A percentile compares a stretch with the other conserved stretches of the same genome.
These are phyloP conservation scores for Picochlorum sp. DNA, from an alignment of 139 green algal genomes.

Conservation along the genomic window DNA sequence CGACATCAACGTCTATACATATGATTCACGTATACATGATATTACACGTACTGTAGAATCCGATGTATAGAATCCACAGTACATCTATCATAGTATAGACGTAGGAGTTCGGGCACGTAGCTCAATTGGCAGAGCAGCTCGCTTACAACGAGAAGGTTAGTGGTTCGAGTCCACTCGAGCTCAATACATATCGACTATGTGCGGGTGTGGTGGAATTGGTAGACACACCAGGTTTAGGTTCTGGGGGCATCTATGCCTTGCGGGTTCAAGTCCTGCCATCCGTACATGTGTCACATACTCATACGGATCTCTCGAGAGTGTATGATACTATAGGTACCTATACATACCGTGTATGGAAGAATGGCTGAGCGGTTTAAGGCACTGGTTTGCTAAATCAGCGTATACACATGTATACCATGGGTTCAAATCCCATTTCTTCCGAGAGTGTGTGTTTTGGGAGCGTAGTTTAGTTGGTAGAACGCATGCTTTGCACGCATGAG, in stretches of 20 bases:
- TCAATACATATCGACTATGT: constrained; percentile 5
- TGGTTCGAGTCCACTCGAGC: constrained; percentile 23
- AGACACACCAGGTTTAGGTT: constrained; percentile 28
- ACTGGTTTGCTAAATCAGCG: constrained; percentile 52
- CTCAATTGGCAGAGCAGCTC: constrained; percentile 36
- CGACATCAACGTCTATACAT: background rate
- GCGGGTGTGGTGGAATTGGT: constrained; percentile 25
- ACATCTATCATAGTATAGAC: background rate
- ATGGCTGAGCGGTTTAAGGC: constrained; percentile 40
- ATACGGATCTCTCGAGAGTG: too few species aligned
- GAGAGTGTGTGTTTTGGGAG: constrained; percentile 10
- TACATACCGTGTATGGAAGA: background rate
- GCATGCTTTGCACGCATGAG: constrained; percentile 41
- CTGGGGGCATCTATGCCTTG: constrained; percentile 13
- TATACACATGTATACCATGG: constrained; percentile 43
- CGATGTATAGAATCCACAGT: background rate
- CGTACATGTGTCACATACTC: constrained; percentile 6
- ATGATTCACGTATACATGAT: background rate
- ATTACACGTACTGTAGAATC: background rate
- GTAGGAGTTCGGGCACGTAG: constrained; percentile 16
- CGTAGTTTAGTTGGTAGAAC: constrained; percentile 45
- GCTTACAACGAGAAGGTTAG: constrained; percentile 34
- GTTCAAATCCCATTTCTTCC: constrained; percentile 41
- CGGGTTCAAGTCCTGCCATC: constrained; percentile 27
- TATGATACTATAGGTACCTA: background rate